phyloP scores from a whole-genome alignment of 2,329 filamentous ascomycete genomes.

The Fusarium nelsonii region DNA sequence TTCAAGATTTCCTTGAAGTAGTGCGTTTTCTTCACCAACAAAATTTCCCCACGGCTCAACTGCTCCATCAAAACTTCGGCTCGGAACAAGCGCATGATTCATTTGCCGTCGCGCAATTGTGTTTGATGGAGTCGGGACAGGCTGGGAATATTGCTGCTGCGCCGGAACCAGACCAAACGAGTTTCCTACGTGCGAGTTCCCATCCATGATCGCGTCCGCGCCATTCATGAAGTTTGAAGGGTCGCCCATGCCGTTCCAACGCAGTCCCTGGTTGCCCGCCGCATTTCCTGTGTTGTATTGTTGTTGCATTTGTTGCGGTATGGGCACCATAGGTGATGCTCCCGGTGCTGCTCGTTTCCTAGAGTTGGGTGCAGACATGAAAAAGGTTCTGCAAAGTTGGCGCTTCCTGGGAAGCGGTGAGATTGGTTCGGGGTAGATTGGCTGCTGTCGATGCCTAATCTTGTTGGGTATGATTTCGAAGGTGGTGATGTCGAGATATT shows the following conservation, averaged over 20 bases:
- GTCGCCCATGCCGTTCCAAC: slow-evolving; percentile 59
- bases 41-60: slow-evolving; percentile 59
- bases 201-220: slow-evolving; percentile 46
- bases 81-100: slow-evolving; percentile 64
- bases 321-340: slow-evolving; percentile 71
- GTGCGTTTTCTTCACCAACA: slow-evolving; percentile 56
- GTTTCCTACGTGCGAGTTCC: slow-evolving; percentile 51
- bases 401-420: slow-evolving; percentile 31
- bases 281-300: slow-evolving; percentile 60
- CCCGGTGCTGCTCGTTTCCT: slow-evolving; percentile 83
- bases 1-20: slow-evolving; percentile 56
- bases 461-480: slow-evolving; percentile 28
- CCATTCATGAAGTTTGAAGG: slow-evolving; percentile 52
- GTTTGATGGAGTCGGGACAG: slow-evolving; percentile 57
- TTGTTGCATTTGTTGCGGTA: slow-evolving; percentile 64
- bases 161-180: slow-evolving; percentile 56
- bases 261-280: slow-evolving; percentile 61
- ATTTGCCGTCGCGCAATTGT: slow-evolving; percentile 65
- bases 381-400: slow-evolving; percentile 9
- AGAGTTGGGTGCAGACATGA: slow-evolving; percentile 64
- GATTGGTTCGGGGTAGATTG: slow-evolving; percentile 18
- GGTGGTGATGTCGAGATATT: slow-evolving; percentile 25
- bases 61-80: slow-evolving; percentile 54
- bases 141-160: slow-evolving; percentile 52
- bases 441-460: slow-evolving; percentile 40